A percentile compares a stretch with the other conserved stretches of the same genome.
Conservation (phyloP, 495 filamentous ascomycete genomes). For the Haplographium delicatum region DNA sequence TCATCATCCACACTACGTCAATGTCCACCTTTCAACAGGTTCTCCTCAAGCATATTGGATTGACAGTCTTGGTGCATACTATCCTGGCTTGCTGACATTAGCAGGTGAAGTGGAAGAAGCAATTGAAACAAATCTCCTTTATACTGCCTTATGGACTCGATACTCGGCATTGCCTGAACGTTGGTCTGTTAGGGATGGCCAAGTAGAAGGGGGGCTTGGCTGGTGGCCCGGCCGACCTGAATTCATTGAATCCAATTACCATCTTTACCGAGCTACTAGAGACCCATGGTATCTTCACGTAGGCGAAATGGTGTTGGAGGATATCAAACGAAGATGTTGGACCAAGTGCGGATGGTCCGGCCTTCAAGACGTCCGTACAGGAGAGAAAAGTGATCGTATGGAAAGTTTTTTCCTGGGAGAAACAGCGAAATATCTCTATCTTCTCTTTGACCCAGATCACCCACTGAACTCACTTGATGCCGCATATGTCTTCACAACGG, state of each 20-base stretch:
- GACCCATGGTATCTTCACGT: constrained; percentile 96
- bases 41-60: constrained; percentile 80
- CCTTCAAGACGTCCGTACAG: constrained; percentile 84
- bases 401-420: constrained; percentile 98
- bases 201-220: constrained; percentile 77
- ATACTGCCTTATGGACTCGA: constrained; percentile 88
- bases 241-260: constrained; percentile 93
- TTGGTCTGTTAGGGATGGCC: constrained; percentile 82
- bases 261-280: constrained; percentile 85
- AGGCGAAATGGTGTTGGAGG: constrained; percentile 89
- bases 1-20: constrained; percentile 83
- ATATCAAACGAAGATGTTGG: constrained; percentile 88
- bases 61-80: constrained; percentile 91
- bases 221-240: constrained; percentile 97
- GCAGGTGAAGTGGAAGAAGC: constrained; percentile 89
- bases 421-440: constrained; percentile 89
- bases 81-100: constrained; percentile 82
- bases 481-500: constrained; percentile 89
- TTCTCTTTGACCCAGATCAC: constrained; percentile 81
- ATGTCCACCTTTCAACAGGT: constrained; percentile 83
- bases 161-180: constrained; percentile 90
- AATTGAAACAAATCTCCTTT: constrained; percentile 78
- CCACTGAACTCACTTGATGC: constrained; percentile 83
- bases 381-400: constrained; percentile 91
- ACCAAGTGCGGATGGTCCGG: constrained; percentile 93